phyloP scores from a whole-genome alignment of 2,329 filamentous ascomycete species.

The Calonectria crousiana region DNA sequence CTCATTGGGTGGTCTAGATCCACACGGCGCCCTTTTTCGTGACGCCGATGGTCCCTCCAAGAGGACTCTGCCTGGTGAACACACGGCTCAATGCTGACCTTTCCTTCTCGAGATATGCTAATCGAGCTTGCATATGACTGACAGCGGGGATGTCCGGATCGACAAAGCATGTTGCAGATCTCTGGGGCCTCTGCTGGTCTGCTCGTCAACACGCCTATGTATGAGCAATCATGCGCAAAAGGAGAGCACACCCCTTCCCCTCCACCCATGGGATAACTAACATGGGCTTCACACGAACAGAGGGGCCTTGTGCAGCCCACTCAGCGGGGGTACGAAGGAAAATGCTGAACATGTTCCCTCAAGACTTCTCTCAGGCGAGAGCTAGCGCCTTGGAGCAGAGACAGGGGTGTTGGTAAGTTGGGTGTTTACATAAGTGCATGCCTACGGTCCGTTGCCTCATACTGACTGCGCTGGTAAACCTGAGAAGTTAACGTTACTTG shows the following conservation, averaged over 20 bases:
- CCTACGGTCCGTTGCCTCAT: background rate
- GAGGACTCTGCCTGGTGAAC: background rate
- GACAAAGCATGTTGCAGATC: background rate
- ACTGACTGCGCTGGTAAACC: background rate
- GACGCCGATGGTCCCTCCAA: background rate
- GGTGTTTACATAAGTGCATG: background rate
- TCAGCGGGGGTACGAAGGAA: background rate
- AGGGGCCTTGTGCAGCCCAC: background rate
- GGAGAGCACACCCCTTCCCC: background rate
- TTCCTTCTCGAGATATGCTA: background rate
- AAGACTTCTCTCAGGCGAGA: background rate
- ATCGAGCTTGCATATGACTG: background rate
- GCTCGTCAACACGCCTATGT: background rate
- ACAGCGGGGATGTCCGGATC: slow-evolving; percentile 7
- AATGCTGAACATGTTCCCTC: background rate
- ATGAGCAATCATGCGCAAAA: background rate
- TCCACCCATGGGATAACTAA: background rate
- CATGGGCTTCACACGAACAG: background rate
- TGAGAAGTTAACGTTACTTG: background rate
- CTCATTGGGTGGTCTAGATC: background rate
- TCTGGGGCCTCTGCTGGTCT: background rate
- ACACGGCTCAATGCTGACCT: background rate
- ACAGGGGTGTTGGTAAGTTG: background rate
- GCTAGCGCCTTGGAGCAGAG: background rate
- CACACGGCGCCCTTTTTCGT: background rate